These are phyloP conservation scores for Dendryphion nanum DNA, from an alignment of 2,329 filamentous ascomycete genomes.

Conservation along the genomic window DNA sequence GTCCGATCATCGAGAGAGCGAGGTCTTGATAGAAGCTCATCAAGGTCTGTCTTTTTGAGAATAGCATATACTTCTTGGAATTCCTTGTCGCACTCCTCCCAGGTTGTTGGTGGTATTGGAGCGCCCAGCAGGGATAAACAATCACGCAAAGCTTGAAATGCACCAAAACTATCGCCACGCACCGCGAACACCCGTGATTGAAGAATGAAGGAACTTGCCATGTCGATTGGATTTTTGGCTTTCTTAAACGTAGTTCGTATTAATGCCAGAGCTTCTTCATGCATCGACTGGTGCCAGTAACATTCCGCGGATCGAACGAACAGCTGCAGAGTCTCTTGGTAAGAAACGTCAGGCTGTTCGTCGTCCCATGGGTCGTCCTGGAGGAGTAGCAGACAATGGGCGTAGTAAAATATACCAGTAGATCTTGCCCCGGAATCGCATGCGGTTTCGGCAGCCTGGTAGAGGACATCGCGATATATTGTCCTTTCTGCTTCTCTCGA, in stretches of 20 bases:
- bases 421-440: constrained; percentile 79
- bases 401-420: constrained; percentile 80
- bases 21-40: constrained; percentile 42
- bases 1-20: constrained; percentile 50
- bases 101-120: constrained; percentile 63
- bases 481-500: constrained; percentile 58
- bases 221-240: constrained; percentile 72
- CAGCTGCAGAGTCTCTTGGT: constrained; percentile 73
- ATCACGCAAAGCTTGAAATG: constrained; percentile 68
- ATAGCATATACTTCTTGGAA: constrained; percentile 55
- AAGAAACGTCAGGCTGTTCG: constrained; percentile 68
- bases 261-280: constrained; percentile 65
- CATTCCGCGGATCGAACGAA: constrained; percentile 80
- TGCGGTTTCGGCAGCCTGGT: constrained; percentile 74
- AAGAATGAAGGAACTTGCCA: constrained; percentile 79
- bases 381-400: constrained; percentile 72
- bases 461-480: constrained; percentile 72
- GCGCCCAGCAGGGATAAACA: constrained; percentile 68
- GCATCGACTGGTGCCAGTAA: constrained; percentile 74
- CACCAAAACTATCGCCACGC: constrained; percentile 66
- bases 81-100: constrained; percentile 73
- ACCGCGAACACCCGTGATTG: constrained; percentile 77
- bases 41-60: constrained; percentile 48
- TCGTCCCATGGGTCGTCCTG: constrained; percentile 78
- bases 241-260: constrained; percentile 68